Evolutionary conservation across 345 rosid species (phyloP), one percentile per base, ranked within the genome.

Genomic region (Raphanus sativus): DNA sequence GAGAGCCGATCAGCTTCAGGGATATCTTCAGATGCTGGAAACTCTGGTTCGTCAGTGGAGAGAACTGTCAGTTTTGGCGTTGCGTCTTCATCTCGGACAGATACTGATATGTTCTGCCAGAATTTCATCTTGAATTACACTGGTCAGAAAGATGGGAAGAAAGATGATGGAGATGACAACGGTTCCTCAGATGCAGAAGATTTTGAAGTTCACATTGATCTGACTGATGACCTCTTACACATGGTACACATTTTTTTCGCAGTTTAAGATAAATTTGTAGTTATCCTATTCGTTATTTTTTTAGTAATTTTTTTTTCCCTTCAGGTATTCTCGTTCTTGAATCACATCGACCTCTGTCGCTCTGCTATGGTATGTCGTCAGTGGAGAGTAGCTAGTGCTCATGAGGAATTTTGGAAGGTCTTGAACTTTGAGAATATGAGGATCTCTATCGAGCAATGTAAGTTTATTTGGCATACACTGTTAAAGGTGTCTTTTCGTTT

Each of bases 401-500:
- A 95, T 85, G 99, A 95, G 82, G 98, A 91, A 75, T 92, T 95
- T 66, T 95, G 99, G 99, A 95, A 85, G 83, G 83, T 87, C 85
- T 85, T 95, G 86, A 87, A 91, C 84, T 92, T 95, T 81, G 92
- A 91, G 82, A 84, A 89, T 74, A 86, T 82, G 71, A 89, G 88
- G 72, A 86, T 92, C 75, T 89, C 97, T 30, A 58, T 85, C 9
- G 96, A 90, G 72, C 96, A 91, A 82, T 92, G 99, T 95, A 86
- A 89, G 97, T 83, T 40, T 70, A 48, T 65, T 54, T 33, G 26
- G 13, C n/a, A 50, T 15, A 24, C 59, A 3, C 13, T 21, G 5
- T 65, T 58, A 28, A 8, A 2, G 12, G 3, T 38, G 45, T 38
- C 12, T 38, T 42, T n/a, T 42, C 50, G 11, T n/a, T 40, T 56